Conservation (phyloP, 805 yeast species). For the Sugiyamaella boreocaroliniensis region DNA sequence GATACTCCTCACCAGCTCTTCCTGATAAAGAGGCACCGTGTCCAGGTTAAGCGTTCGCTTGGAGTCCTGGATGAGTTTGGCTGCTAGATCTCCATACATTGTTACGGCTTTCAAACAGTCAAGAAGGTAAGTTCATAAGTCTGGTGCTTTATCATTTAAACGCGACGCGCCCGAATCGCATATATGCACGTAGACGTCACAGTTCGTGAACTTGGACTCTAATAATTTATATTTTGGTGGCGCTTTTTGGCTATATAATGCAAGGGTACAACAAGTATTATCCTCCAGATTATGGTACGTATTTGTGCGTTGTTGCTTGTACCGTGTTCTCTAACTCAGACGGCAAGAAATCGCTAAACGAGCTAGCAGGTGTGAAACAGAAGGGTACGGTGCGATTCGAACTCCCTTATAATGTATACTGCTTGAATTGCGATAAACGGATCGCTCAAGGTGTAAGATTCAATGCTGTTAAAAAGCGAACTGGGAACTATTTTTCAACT, state of each 20-base stretch:
- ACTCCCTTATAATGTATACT: slow-evolving; percentile 26
- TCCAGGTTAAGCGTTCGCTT: slow-evolving; percentile 66
- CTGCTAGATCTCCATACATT: slow-evolving; percentile 88
- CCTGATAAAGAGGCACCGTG: slow-evolving; percentile 61
- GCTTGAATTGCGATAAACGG: slow-evolving; percentile 23
- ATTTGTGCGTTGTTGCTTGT: background rate
- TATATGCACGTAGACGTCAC: background rate
- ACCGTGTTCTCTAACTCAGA: slow-evolving; percentile 13
- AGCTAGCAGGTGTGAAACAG: slow-evolving; percentile 26
- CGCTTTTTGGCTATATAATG: background rate
- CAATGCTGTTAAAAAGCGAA: slow-evolving; percentile 29
- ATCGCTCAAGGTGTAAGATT: slow-evolving; percentile 28
- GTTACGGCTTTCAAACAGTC: background rate
- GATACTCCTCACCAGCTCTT: slow-evolving; percentile 61
- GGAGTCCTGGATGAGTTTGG: slow-evolving; percentile 79
- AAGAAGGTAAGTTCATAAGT: slow-evolving; percentile 1
- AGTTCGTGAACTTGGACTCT: background rate
- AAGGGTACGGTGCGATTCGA: slow-evolving; percentile 30
- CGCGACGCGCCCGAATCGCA: background rate
- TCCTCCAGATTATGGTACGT: slow-evolving; percentile 31
- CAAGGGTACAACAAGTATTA: slow-evolving; percentile 28
- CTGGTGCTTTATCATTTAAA: background rate
- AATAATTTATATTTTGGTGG: background rate
- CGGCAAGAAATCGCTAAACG: slow-evolving; percentile 25
- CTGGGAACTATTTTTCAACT: slow-evolving; percentile 26